Conservation (phyloP, 2,329 filamentous ascomycete genomes). For the Pseudogymnoascus sp. region DNA sequence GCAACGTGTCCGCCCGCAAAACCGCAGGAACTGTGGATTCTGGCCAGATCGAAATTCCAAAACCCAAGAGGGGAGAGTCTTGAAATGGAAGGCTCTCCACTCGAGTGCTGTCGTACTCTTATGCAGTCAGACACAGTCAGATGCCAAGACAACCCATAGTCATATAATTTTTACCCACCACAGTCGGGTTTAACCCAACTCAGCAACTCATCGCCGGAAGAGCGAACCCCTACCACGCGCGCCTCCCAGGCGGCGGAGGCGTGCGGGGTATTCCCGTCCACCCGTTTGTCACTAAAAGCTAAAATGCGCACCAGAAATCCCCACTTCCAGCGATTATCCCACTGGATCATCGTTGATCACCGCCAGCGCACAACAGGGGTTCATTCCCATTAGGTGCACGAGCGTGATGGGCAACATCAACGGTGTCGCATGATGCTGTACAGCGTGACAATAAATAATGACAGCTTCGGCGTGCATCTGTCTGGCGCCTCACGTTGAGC, state of each 20-base stretch:
- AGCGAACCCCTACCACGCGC: not conserved
- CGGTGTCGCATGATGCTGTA: not conserved
- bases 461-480: not conserved
- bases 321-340: not conserved
- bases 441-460: not conserved
- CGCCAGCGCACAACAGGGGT: not conserved
- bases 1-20: not conserved
- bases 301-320: not conserved
- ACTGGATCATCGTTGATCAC: not conserved
- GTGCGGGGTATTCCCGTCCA: not conserved
- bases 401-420: not conserved
- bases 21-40: not conserved
- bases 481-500: not conserved
- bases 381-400: conserved; percentile 4
- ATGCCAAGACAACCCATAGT: not conserved
- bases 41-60: not conserved
- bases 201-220: not conserved
- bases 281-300: not conserved
- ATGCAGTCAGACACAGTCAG: conserved; percentile 1
- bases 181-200: not conserved
- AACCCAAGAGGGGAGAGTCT: not conserved
- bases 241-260: not conserved
- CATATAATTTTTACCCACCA: not conserved
- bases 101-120: not conserved
- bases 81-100: not conserved